Evolutionary conservation across 176 grass and related monocot species (phyloP), one percentile per base, ranked within the genome.

Genomic region (Guadua angustifolia): DNA sequence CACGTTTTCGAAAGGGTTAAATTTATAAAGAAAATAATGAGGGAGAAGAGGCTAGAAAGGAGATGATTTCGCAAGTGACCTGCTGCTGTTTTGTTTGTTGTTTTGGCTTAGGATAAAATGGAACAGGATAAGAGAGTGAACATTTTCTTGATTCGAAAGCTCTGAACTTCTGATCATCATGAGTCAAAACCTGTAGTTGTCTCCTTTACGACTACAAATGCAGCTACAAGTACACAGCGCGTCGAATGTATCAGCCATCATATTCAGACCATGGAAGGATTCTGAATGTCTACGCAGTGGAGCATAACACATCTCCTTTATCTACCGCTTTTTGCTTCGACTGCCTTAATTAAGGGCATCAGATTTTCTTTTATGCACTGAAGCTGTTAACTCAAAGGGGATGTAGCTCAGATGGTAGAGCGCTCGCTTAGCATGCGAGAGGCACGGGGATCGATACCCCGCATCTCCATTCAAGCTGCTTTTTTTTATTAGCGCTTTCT

Each of bases 351-450:
- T n/a, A 9, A 9, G 40, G 1, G 40, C 42, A 9, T 43, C 38
- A 39, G 38, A 39, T 39, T 10, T 44, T 44, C 2, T 9, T 9
- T 10, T 44, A 44, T 11, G 3, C 2, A 44, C 9, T 44, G 9
- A 44, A 9, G 0, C 11, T 0, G 9, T 44, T 44, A 11, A 44
- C 2, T 11, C 0, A 0, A 44, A 44, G 3, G 89, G 89, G 89
- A 98, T 98, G 92, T 91, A 93, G 95, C 92, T 95, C 92, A 95
- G 89, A 98, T 95, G 95, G 91, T 94, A 93, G 89, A 93, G 89
- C 85, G 87, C 91, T 93, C 91, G 89, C 95, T 98, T 98, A 92
- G 89, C 89, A 98, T 98, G 95, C 89, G 91, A 98, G 95, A 98
- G 91, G 93, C 78, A 95, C 83, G 89, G 91, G 93, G 93, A 95